These are phyloP conservation scores for Phylloporus sp. DNA, from an alignment of 768 basidiomycete genomes.

Conservation along the genomic window DNA sequence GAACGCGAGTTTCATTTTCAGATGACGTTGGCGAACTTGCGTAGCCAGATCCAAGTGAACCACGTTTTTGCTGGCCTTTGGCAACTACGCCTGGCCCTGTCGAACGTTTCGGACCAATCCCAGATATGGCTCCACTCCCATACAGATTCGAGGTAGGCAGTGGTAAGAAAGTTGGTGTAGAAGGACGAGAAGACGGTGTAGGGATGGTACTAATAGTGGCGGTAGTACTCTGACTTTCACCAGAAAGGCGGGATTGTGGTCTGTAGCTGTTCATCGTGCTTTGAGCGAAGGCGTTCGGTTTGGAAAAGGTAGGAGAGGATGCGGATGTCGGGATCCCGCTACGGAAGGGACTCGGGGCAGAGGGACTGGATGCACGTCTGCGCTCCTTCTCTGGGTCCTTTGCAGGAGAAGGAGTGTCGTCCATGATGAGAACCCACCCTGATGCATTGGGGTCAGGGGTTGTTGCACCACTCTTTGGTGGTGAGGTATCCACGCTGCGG, in stretches of 20 bases:
- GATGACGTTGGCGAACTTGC: conserved; percentile 28
- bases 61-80: conserved; percentile 50
- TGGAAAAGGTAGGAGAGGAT: conserved; percentile 43
- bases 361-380: conserved; percentile 61
- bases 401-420: conserved; percentile 71
- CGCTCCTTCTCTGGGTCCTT: conserved; percentile 54
- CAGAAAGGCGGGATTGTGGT: conserved; percentile 73
- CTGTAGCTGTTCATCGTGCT: conserved; percentile 50
- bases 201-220: conserved; percentile 60
- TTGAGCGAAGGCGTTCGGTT: conserved; percentile 40
- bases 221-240: conserved; percentile 51
- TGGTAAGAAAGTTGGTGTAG: conserved; percentile 77
- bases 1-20: conserved; percentile 23
- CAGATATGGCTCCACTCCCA: conserved; percentile 32
- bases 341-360: conserved; percentile 50
- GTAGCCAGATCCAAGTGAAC: conserved; percentile 54
- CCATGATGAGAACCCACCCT: conserved; percentile 89
- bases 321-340: conserved; percentile 44
- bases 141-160: conserved; percentile 54
- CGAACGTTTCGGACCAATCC: conserved; percentile 56
- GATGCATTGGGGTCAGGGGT: conserved; percentile 58
- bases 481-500: conserved; percentile 42
- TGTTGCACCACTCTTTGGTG: conserved; percentile 35
- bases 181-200: conserved; percentile 64
- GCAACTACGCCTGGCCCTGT: conserved; percentile 43